Conservation (phyloP, 2,329 filamentous ascomycete genomes). For the Ustilaginoidea virens region DNA sequence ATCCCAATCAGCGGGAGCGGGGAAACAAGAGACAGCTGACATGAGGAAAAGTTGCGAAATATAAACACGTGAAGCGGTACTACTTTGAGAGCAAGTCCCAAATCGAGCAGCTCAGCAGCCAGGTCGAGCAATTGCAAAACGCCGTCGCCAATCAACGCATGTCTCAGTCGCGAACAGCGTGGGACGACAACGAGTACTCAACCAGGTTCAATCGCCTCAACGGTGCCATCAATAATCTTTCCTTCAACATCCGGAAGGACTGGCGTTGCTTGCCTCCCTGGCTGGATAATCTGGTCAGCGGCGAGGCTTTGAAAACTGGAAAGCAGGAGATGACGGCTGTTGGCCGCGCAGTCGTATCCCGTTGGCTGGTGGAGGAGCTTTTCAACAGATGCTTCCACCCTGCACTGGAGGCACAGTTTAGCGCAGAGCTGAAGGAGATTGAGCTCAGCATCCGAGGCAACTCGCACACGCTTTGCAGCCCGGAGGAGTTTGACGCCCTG, state of each 20-base stretch:
- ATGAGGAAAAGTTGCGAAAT: slow-evolving; percentile 59
- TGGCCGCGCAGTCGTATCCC: slow-evolving; percentile 73
- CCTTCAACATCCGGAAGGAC: slow-evolving; percentile 92
- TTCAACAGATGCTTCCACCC: slow-evolving; percentile 92
- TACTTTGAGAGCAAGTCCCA: slow-evolving; percentile 93
- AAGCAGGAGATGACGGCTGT: slow-evolving; percentile 98
- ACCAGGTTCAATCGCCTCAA: slow-evolving; percentile 83
- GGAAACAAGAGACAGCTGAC: not conserved
- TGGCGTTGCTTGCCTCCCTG: slow-evolving; percentile 73
- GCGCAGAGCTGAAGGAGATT: slow-evolving; percentile 66
- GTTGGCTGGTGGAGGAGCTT: slow-evolving; percentile 81
- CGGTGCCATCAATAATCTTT: slow-evolving; percentile 83
- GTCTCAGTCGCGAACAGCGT: slow-evolving; percentile 81
- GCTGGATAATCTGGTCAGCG: slow-evolving; percentile 66
- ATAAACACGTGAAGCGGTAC: slow-evolving; percentile 94
- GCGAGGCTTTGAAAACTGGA: slow-evolving; percentile 70
- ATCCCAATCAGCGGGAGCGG: no score
- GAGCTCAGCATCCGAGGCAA: slow-evolving; percentile 76
- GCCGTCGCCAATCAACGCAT: slow-evolving; percentile 93
- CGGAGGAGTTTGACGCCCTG: slow-evolving; percentile 80
- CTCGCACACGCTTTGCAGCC: slow-evolving; percentile 55
- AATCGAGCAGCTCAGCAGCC: slow-evolving; percentile 72
- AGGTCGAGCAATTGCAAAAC: slow-evolving; percentile 91
- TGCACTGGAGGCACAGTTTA: slow-evolving; percentile 61
- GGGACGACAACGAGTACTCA: slow-evolving; percentile 89